Evolutionary conservation across 1,284 basidiomycete genomes (phyloP).

Genomic region (Trametes sp.): DNA sequence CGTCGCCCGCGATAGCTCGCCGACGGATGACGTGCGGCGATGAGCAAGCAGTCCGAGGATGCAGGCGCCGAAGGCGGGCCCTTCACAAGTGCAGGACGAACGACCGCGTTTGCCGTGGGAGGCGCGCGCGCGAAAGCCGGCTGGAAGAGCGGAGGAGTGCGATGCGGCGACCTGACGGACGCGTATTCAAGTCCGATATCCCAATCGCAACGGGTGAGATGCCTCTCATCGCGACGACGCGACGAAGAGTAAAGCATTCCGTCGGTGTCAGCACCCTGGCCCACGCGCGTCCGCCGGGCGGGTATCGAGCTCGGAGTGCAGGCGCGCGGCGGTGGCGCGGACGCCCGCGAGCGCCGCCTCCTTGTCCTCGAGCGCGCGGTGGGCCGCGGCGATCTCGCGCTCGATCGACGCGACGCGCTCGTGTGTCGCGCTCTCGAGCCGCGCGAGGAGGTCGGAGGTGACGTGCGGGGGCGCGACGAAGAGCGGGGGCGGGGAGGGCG

Average conservation of each 20-base stretch:
- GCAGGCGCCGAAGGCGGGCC: too few relatives aligned
- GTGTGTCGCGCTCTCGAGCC: constrained; percentile 19
- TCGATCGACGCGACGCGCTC: constrained; percentile 24
- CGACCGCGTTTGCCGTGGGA: too few relatives aligned
- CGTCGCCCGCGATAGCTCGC: neutral
- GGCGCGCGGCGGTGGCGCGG: constrained; percentile 17
- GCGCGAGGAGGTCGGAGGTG: constrained; percentile 14
- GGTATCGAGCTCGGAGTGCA: neutral
- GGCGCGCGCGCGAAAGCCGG: too few relatives aligned
- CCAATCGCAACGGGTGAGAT: too few relatives aligned
- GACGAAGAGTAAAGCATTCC: too few relatives aligned
- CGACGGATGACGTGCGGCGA: neutral
- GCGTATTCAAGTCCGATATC: too few relatives aligned
- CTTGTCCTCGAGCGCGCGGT: constrained; percentile 35
- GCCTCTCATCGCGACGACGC: too few relatives aligned
- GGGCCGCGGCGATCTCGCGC: constrained; percentile 33
- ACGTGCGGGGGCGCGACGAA: neutral
- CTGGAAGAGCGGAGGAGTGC: too few relatives aligned
- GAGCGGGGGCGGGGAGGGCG: constrained; percentile 3
- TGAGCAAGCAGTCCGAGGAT: neutral
- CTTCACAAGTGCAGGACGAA: too few relatives aligned
- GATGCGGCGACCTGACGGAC: too few relatives aligned
- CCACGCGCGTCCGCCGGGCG: neutral
- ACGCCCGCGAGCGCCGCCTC: constrained; percentile 37
- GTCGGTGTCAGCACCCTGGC: neutral